Percentiles rank a stretch among this genome's conserved stretches.
phyloP scores from a whole-genome alignment of 495 filamentous ascomycete species.

The Aspergillus mulundensis region DNA sequence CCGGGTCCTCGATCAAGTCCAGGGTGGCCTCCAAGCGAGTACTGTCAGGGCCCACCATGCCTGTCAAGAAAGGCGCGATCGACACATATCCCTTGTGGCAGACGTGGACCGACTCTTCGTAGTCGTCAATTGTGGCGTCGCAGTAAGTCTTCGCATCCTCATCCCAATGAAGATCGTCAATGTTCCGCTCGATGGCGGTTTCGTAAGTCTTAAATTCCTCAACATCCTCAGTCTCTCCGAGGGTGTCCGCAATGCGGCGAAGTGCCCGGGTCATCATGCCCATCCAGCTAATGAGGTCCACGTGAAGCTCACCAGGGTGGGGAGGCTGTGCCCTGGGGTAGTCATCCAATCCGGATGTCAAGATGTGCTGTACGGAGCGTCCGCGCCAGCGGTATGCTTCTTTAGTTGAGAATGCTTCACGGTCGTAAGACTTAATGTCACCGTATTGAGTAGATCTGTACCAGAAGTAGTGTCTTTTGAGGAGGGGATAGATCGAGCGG shows the following conservation, averaged over 20 bases:
- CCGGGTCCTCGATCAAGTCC: conserved; percentile 71
- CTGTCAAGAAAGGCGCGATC: conserved; percentile 87
- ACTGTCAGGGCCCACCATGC: conserved; percentile 69
- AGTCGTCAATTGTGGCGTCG: conserved; percentile 93
- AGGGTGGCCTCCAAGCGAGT: conserved; percentile 67
- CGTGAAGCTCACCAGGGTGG: conserved; percentile 96
- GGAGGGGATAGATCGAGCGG: conserved; percentile 79
- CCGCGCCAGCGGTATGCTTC: conserved; percentile 97
- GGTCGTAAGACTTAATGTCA: conserved; percentile 86
- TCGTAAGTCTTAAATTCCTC: conserved; percentile 67
- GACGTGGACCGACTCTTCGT: conserved; percentile 81
- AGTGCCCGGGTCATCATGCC: conserved; percentile 86
- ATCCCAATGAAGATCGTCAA: conserved; percentile 92
- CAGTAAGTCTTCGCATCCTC: conserved; percentile 77
- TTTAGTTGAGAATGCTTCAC: conserved; percentile 76
- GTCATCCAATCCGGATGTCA: conserved; percentile 93
- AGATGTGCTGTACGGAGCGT: conserved; percentile 76
- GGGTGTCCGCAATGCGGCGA: conserved; percentile 66
- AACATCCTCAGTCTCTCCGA: conserved; percentile 71
- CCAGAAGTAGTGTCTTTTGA: conserved; percentile 90
- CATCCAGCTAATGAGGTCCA: conserved; percentile 94
- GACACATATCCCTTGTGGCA: conserved; percentile 97
- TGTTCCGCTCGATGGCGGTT: conserved; percentile 77
- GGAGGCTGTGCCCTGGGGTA: conserved; percentile 93
- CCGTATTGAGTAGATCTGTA: conserved; percentile 88